Evolutionary conservation across 495 filamentous ascomycete genomes (phyloP), one percentile per base, ranked within the genome.

Genomic region (Aspergillus cavernicola): DNA sequence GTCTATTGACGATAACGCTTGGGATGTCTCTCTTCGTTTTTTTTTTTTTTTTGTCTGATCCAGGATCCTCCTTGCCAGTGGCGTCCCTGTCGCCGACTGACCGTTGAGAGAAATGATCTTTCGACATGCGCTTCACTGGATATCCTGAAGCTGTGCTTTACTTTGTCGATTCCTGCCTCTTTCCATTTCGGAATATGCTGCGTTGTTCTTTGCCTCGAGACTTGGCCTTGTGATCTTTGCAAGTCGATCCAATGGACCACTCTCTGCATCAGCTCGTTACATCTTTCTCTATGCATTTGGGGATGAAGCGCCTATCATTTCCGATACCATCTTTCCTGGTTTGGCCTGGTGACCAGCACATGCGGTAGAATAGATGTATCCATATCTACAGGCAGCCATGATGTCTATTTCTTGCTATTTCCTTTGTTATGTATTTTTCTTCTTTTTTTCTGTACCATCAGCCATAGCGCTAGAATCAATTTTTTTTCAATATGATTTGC

Each of bases 361-460:
- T 39, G 50, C 55, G 57, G 60, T 59, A 63, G 60, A 62, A 56
- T 61, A 63, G 57, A 65, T 63, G 56, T 63, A 64, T 51, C 51
- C 60, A 64, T 66, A 66, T 20, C 53, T 48, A 48, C 53, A 62
- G 38, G 42, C 57, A 62, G 61, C 56, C 40, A 66, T 45, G 35
- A 39, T 54, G 26, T 55, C 28, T 37, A 29, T 23, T 19, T 50
- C 13, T 54, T 24, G 19, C 19, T 28, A 43, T 48, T 45, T 42
- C 11, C 22, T 39, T 32, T 22, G 24, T 50, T 24, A 50, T 70
- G 76, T 20, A 50, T 39, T 50, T 36, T 19, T 19, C 29, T 12
- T 28, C 20, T 15, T 39, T 50, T 23, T 48, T 26, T 37, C 12
- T 50, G 46, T 50, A 50, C 9, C 24, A 50, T 50, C 35, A 50